phyloP scores from a whole-genome alignment of 495 filamentous ascomycete genomes.

The Thermothielavioides terrestris region DNA sequence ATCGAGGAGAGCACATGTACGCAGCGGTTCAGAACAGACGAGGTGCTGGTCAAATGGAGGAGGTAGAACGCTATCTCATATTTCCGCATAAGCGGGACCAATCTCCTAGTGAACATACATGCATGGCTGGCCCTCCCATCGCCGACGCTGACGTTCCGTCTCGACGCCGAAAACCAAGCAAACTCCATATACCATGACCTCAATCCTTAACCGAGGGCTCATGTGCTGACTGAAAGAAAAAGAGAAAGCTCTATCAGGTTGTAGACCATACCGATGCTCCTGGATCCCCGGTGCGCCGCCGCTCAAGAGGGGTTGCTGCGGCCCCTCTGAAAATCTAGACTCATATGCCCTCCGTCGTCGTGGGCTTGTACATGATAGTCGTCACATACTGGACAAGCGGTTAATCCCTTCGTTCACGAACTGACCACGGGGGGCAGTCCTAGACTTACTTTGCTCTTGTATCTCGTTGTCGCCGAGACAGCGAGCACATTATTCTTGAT shows the following conservation, averaged over 20 bases:
- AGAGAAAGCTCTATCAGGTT: neutral
- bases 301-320: neutral
- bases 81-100: neutral
- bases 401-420: no score
- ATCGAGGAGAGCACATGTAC: conserved; percentile 83
- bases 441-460: conserved; percentile 84
- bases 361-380: conserved; percentile 95
- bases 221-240: neutral
- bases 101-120: conserved; percentile 1
- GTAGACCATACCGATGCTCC: conserved; percentile 1
- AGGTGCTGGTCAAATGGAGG: conserved; percentile 87
- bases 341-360: conserved; percentile 28
- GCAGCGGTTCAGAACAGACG: conserved; percentile 91
- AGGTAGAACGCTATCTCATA: conserved; percentile 44
- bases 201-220: neutral
- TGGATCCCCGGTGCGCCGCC: neutral
- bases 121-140: neutral
- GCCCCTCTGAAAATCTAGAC: no score
- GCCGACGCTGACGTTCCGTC: neutral
- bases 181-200: neutral
- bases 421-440: no score
- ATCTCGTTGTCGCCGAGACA: conserved; percentile 94
- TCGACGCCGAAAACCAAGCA: neutral
- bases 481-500: conserved; percentile 94
- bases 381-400: conserved; percentile 70